phyloP scores from a whole-genome alignment of 352 stramenopile genomes.

The Phytophthora palmivora region DNA sequence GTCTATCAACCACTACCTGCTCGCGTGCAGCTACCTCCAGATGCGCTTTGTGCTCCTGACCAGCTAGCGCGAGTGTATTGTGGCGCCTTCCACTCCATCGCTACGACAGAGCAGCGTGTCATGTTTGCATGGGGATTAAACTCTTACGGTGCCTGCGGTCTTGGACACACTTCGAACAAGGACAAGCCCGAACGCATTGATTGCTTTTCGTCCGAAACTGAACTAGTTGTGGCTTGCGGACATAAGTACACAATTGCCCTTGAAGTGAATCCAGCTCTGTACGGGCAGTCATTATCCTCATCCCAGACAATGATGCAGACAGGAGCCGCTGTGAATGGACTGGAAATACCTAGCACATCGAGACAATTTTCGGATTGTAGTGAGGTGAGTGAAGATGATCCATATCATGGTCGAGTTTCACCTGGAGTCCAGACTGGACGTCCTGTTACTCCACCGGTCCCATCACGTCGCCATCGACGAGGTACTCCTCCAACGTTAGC shows the following conservation, averaged over 20 bases:
- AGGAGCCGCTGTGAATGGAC: conserved; percentile 9
- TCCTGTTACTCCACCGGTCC: conserved; percentile 10
- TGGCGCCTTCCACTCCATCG: conserved; percentile 83
- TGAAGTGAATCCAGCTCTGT: conserved; percentile 48
- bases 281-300: conserved; percentile 7
- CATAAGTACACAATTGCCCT: conserved; percentile 87
- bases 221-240: conserved; percentile 71
- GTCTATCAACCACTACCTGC: conserved; percentile 84
- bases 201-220: conserved; percentile 63
- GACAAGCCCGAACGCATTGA: conserved; percentile 81
- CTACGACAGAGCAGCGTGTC: conserved; percentile 60
- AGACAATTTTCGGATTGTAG: conserved; percentile 30
- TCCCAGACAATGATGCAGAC: conserved; percentile 10
- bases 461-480: conserved; percentile 25
- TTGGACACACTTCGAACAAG: conserved; percentile 83
- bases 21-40: conserved; percentile 54
- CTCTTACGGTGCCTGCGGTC: conserved; percentile 77
- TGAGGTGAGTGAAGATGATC: conserved; percentile 36
- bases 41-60: conserved; percentile 57
- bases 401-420: conserved; percentile 13
- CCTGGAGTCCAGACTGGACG: conserved; percentile 10
- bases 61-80: conserved; percentile 67
- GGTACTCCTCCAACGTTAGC: conserved; percentile 31
- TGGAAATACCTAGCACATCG: conserved; percentile 21
- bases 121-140: conserved; percentile 88